phyloP scores from a whole-genome alignment of 1,284 basidiomycete species.

The Heliocybe sulcata region DNA sequence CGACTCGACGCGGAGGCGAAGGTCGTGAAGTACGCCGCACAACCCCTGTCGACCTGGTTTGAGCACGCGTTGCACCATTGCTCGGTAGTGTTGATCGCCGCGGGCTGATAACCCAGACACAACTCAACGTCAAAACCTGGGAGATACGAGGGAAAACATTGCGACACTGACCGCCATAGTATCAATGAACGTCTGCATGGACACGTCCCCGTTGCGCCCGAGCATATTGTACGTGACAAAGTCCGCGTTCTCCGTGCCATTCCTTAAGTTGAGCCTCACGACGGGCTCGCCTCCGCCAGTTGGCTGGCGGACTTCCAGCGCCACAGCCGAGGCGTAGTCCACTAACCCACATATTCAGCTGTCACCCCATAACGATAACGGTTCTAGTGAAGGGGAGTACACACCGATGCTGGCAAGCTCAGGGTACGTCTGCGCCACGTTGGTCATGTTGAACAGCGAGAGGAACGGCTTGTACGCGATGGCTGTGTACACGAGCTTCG shows the following conservation, averaged over 20 bases:
- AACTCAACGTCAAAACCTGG: neutral
- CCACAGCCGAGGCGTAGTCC: slow-evolving; percentile 36
- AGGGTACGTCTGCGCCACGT: slow-evolving; percentile 22
- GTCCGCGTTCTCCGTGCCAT: slow-evolving; percentile 32
- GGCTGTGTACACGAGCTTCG: slow-evolving; percentile 35
- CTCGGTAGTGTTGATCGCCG: slow-evolving; percentile 42
- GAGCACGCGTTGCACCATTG: slow-evolving; percentile 54
- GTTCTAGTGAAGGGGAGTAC: slow-evolving; percentile 3
- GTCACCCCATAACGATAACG: neutral
- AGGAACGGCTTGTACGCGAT: slow-evolving; percentile 51
- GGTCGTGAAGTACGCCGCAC: slow-evolving; percentile 36
- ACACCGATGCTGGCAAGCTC: slow-evolving; percentile 27
- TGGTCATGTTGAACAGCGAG: slow-evolving; percentile 45
- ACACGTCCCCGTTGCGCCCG: slow-evolving; percentile 35
- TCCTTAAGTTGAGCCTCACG: slow-evolving; percentile 55
- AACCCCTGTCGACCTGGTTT: slow-evolving; percentile 50
- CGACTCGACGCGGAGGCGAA: slow-evolving; percentile 23
- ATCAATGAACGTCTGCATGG: slow-evolving; percentile 47
- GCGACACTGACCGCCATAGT: slow-evolving; percentile 37
- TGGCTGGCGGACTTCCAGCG: slow-evolving; percentile 31
- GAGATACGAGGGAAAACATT: neutral
- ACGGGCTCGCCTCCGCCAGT: slow-evolving; percentile 24
- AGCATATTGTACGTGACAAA: slow-evolving; percentile 21
- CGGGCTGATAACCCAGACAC: slow-evolving; percentile 24
- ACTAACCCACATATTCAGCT: slow-evolving; percentile 17